Evolutionary conservation across 768 basidiomycete genomes (phyloP).

Genomic region (Panaeolus cyanescens): DNA sequence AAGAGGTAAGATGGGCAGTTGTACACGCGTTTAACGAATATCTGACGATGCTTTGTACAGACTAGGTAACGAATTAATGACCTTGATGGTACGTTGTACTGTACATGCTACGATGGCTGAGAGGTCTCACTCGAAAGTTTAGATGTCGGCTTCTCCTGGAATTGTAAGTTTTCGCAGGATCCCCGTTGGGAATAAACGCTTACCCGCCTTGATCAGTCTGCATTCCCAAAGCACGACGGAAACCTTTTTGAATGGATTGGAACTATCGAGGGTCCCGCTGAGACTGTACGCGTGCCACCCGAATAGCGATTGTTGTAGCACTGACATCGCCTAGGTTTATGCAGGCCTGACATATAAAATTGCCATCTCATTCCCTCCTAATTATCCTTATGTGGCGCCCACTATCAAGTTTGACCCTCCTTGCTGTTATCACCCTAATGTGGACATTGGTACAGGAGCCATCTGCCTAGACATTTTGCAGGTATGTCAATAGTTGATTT

Average conservation of each 20-base stretch:
- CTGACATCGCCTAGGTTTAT: slow-evolving; percentile 55
- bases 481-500: slow-evolving; percentile 37
- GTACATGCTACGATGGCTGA: background rate
- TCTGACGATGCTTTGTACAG: slow-evolving; percentile 36
- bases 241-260: slow-evolving; percentile 92
- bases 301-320: slow-evolving; percentile 1
- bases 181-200: slow-evolving; percentile 7
- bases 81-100: slow-evolving; percentile 67
- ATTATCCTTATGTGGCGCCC: slow-evolving; percentile 88
- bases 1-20: slow-evolving; percentile 59
- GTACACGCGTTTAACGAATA: slow-evolving; percentile 8
- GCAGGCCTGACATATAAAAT: slow-evolving; percentile 81
- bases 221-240: slow-evolving; percentile 85
- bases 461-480: slow-evolving; percentile 91
- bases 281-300: slow-evolving; percentile 55
- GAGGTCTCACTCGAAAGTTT: slow-evolving; percentile 11
- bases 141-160: slow-evolving; percentile 91
- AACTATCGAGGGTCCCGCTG: slow-evolving; percentile 80
- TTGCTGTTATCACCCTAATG: slow-evolving; percentile 85
- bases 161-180: slow-evolving; percentile 56
- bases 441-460: slow-evolving; percentile 74
- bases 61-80: slow-evolving; percentile 84
- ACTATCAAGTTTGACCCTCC: slow-evolving; percentile 86
- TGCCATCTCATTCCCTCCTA: slow-evolving; percentile 80
- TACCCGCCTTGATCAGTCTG: slow-evolving; percentile 55